Evolutionary conservation across 2,329 filamentous ascomycete genomes (phyloP).

Genomic region (Lasiodiplodia hormozganensis): DNA sequence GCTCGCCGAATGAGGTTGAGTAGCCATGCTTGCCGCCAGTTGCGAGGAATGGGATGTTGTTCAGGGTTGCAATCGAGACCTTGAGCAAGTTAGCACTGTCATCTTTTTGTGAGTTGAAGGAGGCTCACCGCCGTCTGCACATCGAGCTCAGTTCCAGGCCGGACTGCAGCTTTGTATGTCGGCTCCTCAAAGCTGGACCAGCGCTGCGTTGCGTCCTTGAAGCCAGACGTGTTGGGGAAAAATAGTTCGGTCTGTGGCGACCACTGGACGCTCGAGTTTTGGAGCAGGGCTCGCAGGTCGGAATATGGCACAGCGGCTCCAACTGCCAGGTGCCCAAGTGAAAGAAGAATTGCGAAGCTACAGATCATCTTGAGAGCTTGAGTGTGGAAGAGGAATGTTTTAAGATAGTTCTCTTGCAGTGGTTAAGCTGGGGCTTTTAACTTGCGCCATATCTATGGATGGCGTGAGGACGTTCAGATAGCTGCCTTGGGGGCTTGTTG

Average conservation of each 20-base stretch:
- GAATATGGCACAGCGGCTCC: no score
- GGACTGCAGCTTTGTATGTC: background rate
- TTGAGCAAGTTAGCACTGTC: no score
- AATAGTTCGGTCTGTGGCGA: background rate
- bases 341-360: no score
- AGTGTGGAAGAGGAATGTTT: no score
- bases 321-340: no score
- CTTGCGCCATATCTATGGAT: no score
- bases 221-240: background rate
- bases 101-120: background rate
- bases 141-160: background rate
- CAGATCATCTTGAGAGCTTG: no score
- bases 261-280: background rate
- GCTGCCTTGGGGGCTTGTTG: no score
- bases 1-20: conserved; percentile 35
- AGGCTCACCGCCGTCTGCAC: background rate
- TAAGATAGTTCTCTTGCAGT: no score
- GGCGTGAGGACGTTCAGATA: no score
- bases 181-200: background rate
- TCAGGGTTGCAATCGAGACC: background rate
- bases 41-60: conserved; percentile 43
- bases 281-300: background rate
- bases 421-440: no score
- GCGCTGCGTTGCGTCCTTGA: background rate
- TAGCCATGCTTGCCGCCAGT: conserved; percentile 46